Evolutionary conservation across 2,329 filamentous ascomycete genomes (phyloP), one percentile per base, ranked within the genome.

Genomic region (Malbranchea zuffiana): DNA sequence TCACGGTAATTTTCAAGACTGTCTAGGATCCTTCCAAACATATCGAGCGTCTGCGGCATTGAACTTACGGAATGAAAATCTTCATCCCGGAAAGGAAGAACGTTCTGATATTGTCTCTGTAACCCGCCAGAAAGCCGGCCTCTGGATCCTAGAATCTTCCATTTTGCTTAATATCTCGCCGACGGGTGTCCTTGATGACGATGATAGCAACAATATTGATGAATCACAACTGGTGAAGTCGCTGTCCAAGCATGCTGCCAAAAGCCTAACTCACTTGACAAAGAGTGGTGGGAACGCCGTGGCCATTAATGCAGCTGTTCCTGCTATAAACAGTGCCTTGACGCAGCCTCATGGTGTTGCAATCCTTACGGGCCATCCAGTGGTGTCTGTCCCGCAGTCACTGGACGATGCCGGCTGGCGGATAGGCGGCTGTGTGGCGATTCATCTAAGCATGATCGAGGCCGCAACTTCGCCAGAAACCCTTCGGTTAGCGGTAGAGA

Each of bases 1-100:
- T 50, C 80, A 85, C 52, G 90, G 90, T 11, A 98, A 98, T 54
- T 94, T 93, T 49, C 90, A 98, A 60, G 90, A 98, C 53, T 90
- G 85, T 48, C 71, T 98, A 10, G 90, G 92, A 4, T 88, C 86
- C 1, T 93, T 98, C 52, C 86, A 96, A 54, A 98, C 92, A 0
- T 98, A 98, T 54, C 78, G 82, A 50, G 88, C 90, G 5, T 96
- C 90, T 1, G 88, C 90, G 5, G 79, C 83, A 37, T 66, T 98
- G 25, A 90, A 92, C 41, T 71, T 95, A 36, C 80, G 88, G 30
- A 96, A 96, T 50, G 90, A 98, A 53, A 75, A 86, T 35, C 70
- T 93, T 24, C 83, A 93, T 57, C 80, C 84, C 1, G 87, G 86
- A 8, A 92, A 86, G 53, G 85, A 93, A 46, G 85, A 93, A 43